Evolutionary conservation across 768 basidiomycete genomes (phyloP).

Genomic region (Lactifluus hygrophoroides): DNA sequence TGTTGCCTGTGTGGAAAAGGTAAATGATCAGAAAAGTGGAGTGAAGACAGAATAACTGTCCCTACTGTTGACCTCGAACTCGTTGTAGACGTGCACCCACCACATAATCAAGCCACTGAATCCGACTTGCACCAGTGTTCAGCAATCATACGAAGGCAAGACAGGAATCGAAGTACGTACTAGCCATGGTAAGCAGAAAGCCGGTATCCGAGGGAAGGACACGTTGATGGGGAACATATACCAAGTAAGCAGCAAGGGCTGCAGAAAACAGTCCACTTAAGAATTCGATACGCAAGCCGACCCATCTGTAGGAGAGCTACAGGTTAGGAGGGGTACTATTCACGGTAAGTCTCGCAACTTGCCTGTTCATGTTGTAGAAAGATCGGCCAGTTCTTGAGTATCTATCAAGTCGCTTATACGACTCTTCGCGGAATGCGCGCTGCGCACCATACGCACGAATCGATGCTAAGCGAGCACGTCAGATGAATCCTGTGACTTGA

Average conservation of each 20-base stretch:
- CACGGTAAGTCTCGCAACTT: neutral
- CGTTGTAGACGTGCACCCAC: slow-evolving; percentile 38
- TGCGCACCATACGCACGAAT: slow-evolving; percentile 52
- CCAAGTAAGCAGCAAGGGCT: slow-evolving; percentile 41
- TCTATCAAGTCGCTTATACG: slow-evolving; percentile 38
- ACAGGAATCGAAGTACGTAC: slow-evolving; percentile 18
- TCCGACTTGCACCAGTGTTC: slow-evolving; percentile 28
- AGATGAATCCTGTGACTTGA: neutral
- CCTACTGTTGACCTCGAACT: slow-evolving; percentile 38
- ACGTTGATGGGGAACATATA: slow-evolving; percentile 33
- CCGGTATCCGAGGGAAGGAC: slow-evolving; percentile 32
- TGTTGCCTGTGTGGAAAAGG: slow-evolving; percentile 21
- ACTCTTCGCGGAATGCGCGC: slow-evolving; percentile 34
- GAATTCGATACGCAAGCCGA: slow-evolving; percentile 46
- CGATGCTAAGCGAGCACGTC: slow-evolving; percentile 26
- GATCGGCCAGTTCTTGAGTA: slow-evolving; percentile 35
- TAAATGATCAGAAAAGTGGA: neutral
- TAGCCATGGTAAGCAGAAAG: slow-evolving; percentile 35
- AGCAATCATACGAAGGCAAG: neutral
- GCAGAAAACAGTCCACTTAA: slow-evolving; percentile 46
- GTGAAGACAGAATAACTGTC: neutral
- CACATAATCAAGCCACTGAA: slow-evolving; percentile 50
- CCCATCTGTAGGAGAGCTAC: slow-evolving; percentile 31
- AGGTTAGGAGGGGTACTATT: neutral
- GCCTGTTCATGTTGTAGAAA: slow-evolving; percentile 44